Evolutionary conservation across 345 rosid genomes (phyloP).

Genomic region (Aquilaria yunnanensis): DNA sequence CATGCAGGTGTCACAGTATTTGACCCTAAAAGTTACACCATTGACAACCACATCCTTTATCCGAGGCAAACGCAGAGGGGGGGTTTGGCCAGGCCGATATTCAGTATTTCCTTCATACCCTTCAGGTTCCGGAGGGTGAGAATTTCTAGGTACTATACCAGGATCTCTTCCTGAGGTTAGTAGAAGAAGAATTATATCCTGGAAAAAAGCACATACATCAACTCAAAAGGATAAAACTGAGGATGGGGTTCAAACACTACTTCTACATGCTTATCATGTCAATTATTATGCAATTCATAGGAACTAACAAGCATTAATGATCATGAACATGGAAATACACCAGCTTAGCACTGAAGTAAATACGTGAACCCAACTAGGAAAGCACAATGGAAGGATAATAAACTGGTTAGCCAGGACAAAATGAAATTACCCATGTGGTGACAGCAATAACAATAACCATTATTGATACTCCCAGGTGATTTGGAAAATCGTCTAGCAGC

Average conservation of each 20-base stretch:
- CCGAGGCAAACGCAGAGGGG: slow-evolving; percentile 51
- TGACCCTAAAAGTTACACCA: slow-evolving; percentile 68
- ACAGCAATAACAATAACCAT: slow-evolving; percentile 44
- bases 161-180: slow-evolving; percentile 95
- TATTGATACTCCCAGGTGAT: slow-evolving; percentile 61
- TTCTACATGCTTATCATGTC: neutral
- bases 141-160: slow-evolving; percentile 76
- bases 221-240: slow-evolving; percentile 9
- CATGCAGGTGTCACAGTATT: slow-evolving; percentile 95
- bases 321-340: neutral
- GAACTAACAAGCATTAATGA: neutral
- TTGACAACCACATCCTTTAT: slow-evolving; percentile 62
- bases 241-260: neutral
- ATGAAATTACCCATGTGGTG: slow-evolving; percentile 50
- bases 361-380: neutral
- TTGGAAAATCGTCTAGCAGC: slow-evolving; percentile 60
- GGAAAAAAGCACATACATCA: slow-evolving; percentile 23
- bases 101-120: slow-evolving; percentile 33
- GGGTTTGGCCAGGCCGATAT: slow-evolving; percentile 42
- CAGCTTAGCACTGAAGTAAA: neutral
- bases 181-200: slow-evolving; percentile 73
- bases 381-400: slow-evolving; percentile 5
- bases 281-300: neutral
- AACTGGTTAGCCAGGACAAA: slow-evolving; percentile 7
- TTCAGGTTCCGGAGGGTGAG: slow-evolving; percentile 71